Base-by-base conservation (phyloP, 1,284 basidiomycete species). In the Rhizoctonia solani region DNA sequence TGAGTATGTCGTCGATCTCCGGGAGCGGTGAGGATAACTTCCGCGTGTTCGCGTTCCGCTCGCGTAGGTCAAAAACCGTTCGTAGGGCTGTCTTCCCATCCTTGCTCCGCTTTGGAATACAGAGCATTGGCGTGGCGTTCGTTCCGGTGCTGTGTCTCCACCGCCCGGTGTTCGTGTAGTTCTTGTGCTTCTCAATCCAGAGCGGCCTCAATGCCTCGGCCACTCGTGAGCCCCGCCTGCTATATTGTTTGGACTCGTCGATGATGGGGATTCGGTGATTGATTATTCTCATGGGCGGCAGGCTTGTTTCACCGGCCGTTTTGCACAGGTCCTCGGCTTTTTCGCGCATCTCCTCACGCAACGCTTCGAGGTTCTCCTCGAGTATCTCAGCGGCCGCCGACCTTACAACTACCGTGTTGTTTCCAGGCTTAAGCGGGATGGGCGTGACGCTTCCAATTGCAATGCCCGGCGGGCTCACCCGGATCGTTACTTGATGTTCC, bases 241-340 rank as follows among this genome's bases (percentile, higher is more conserved):
- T 21, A 32, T 78, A 79, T 0, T 75, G 56, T 39, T 74, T 75
- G 0, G 58, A 42, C 37, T 76, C 72, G 44, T 81, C 76, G 3
- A 78, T 78, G 5, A 81, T 47, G 0, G 78, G 78, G 1, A 81
- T 80, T 0, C 58, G 56, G 55, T 81, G 78, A 54, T 81, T 80
- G 4, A 81, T 76, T 0, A 68, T 76, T 0, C 77, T 63, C 0
- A 79, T 50, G 0, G 76, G 79, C 0, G 75, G 79, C 11, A 79
- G 49, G 0, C 69, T 68, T 0, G 74, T 73, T 2, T 77, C 72
- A 0, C 52, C 66, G 0, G 73, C 74, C 2, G 75, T 70, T 30
- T 70, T 72, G 55, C 77, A 78, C 0, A 79, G 54, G 16, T 72
- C 68, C 3, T 68, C 27, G 0, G 74, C 75, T 1, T 76, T 71